Evolutionary conservation across 352 stramenopile species (phyloP).

Genomic region (Globisporangium paroecandrum): DNA sequence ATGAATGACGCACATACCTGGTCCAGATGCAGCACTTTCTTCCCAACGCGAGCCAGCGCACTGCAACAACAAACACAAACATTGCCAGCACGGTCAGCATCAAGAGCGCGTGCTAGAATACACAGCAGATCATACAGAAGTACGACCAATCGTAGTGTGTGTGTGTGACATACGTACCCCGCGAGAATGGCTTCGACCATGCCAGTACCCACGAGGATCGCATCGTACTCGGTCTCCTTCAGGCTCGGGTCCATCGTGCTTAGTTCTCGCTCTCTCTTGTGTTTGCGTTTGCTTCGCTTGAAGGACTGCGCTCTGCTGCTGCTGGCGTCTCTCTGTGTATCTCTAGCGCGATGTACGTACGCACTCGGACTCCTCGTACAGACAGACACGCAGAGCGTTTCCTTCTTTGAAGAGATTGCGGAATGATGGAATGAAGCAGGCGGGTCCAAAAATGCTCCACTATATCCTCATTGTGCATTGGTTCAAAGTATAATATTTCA

Average conservation of each 20-base stretch:
- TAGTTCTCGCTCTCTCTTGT: not conserved
- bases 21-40: slow-evolving; percentile 78
- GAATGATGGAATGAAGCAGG: too few species aligned
- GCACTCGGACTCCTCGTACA: not conserved
- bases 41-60: slow-evolving; percentile 56
- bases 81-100: not conserved
- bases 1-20: slow-evolving; percentile 30
- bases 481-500: too few species aligned
- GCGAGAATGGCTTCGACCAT: slow-evolving; percentile 79
- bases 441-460: too few species aligned
- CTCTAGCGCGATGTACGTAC: not conserved
- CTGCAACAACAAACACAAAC: slow-evolving; percentile 18
- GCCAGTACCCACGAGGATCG: slow-evolving; percentile 74
- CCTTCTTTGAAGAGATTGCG: too few species aligned
- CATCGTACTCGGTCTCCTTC: slow-evolving; percentile 65
- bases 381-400: too few species aligned
- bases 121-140: not conserved
- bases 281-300: not conserved
- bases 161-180: slow-evolving; percentile 30
- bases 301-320: not conserved
- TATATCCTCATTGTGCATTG: too few species aligned
- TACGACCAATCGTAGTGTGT: not conserved
- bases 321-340: not conserved
- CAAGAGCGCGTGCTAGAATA: not conserved
- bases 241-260: slow-evolving; percentile 48